Evolutionary conservation across 495 filamentous ascomycete genomes (phyloP), one percentile per base, ranked within the genome.

Genomic region (Penicillium verhagenii): DNA sequence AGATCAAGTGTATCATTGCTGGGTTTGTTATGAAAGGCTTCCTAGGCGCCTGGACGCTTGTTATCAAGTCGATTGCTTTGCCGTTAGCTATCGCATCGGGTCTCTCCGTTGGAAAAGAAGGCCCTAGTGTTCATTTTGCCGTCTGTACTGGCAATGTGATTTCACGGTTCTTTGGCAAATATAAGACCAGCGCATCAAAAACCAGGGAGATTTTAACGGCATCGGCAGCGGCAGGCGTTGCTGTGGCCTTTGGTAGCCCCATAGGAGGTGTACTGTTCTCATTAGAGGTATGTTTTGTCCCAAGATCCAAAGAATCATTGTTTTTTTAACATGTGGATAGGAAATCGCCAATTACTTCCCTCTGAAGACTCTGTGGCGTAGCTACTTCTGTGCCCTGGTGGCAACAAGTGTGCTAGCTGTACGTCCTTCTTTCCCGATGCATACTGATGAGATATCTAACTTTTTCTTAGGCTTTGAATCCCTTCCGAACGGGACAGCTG

Each of bases 1-100:
- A 98, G 75, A 98, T 98, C 74, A 98, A 98, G 72, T 97, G 94
- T 72, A 98, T 98, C 60, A 96, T 98, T 63, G 93, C 92, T 6
- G 94, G 94, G n/a, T 98, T 98, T 61, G 89, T 97, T 52, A 98
- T 98, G 94, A 97, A 98, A 68, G 94, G 94, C 6, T 98, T 97
- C 64, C 79, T 98, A 37, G 90, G 94, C 26, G 88, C 87, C 57
- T 90, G 90, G 87, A 98, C 94, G 14, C 77, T 98, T 10, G 58
- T 95, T 33, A 97, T 98, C 67, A 98, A 98, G 72, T 96, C 92
- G 3, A 82, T 97, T 48, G 88, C 89, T 29, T 72, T 98, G 45
- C 94, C 94, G 0, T 78, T 98, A 18, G 90, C 94, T 42, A 98
- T 98, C 66, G 92, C 88, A 18, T 97, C 95, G 14, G 94, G 94